Evolutionary conservation across 345 rosid species (phyloP), one percentile per base, ranked within the genome.

Genomic region (Brassica incana): DNA sequence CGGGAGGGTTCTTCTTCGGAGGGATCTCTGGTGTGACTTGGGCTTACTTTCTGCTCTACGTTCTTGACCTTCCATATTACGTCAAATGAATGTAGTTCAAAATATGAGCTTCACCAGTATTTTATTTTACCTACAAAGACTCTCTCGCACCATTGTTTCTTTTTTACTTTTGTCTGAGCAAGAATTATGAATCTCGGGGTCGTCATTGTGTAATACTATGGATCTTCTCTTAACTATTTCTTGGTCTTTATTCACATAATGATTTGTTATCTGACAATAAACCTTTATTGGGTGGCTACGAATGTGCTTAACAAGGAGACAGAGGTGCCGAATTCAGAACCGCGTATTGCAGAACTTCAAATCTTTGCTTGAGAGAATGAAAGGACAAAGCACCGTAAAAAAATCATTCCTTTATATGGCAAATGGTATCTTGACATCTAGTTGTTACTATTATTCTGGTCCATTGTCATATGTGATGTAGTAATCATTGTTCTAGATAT

Each of bases 1-100:
- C 76, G 1, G 98, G 96, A 15, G 97, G 99, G 38, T 95, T 95
- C 93, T 93, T 93, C 84, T 91, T 93, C 58, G 99, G 98, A 32
- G 99, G 99, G 9, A 87, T 93, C 76, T 92, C 98, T 25, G 99
- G 98, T 50, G 98, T 95, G 74, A 79, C 79, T 67, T 95, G 99
- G 99, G 99, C 99, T 48, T 95, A 87, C 70, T 91, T 91, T 80
- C 94, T 95, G 32, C 93, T 95, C 78, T 92, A 92, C 23, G 90
- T 88, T 75, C 84, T 95, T 69, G 73, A 92, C 85, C 98, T 95
- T 77, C 99, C 99, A 72, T 93, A 93, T 91, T 91, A 14, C 69
- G 75, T 95, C 30, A 95, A 95, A 80, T 94, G 85, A 83, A 79
- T 74, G 74, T 69, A 64, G 78, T 25, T 66, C n/a, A 43, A 62